phyloP scores from a whole-genome alignment of 257 asterid genomes.

The Solanum appendiculatum region DNA sequence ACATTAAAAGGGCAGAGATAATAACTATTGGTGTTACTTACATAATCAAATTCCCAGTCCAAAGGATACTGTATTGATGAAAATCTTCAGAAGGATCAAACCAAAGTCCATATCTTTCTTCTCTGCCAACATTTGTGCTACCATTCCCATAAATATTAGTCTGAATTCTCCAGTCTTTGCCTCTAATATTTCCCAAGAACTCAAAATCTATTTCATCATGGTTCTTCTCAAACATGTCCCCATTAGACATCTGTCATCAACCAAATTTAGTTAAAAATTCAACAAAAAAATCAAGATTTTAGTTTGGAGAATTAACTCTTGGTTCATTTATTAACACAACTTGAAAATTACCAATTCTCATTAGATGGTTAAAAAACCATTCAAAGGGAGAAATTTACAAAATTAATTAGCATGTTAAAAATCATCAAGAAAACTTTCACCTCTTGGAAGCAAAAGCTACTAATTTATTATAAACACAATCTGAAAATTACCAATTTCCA shows the following conservation, averaged over 20 bases:
- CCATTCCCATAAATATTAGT: slow-evolving; percentile 89
- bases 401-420: background rate
- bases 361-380: background rate
- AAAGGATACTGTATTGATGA: slow-evolving; percentile 62
- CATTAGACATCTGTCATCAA: slow-evolving; percentile 66
- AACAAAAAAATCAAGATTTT: background rate
- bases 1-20: background rate
- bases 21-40: slow-evolving; percentile 15
- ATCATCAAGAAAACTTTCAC: background rate
- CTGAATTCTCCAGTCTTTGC: slow-evolving; percentile 80
- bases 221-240: slow-evolving; percentile 60
- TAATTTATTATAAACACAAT: background rate
- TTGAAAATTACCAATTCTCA: background rate
- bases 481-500: background rate
- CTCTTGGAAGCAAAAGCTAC: background rate
- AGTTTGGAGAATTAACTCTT: background rate
- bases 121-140: slow-evolving; percentile 69
- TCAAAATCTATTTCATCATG: slow-evolving; percentile 90
- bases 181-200: slow-evolving; percentile 79
- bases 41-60: slow-evolving; percentile 62
- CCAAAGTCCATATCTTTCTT: slow-evolving; percentile 85
- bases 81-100: slow-evolving; percentile 84
- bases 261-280: background rate
- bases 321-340: background rate
- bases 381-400: background rate